Evolutionary conservation across 257 asterid genomes (phyloP).

Genomic region (Salvia rosmarinus): DNA sequence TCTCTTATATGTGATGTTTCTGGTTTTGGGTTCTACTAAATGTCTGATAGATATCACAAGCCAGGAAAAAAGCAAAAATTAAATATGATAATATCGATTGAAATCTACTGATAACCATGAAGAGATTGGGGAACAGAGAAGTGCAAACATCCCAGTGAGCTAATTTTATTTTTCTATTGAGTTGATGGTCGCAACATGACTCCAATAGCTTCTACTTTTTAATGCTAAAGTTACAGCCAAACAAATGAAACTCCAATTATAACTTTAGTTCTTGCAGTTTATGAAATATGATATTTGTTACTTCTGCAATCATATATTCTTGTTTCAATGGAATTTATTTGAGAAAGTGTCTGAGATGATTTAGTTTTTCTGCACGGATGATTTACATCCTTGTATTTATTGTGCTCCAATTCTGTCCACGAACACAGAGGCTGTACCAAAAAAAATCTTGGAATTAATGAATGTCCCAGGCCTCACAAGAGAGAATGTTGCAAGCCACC

Average conservation of each 20-base stretch:
- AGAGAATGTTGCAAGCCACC: conserved; percentile 91
- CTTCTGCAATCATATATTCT: not conserved
- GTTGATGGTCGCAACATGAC: not conserved
- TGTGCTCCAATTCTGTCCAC: conserved; percentile 16
- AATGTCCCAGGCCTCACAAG: conserved; percentile 76
- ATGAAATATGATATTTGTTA: not conserved
- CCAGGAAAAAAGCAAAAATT: not conserved
- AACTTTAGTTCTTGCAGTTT: not conserved
- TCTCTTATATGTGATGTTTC: not conserved
- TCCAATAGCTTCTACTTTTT: not conserved
- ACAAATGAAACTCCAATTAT: not conserved
- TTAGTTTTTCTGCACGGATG: not conserved
- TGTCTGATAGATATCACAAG: not conserved
- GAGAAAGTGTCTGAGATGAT: not conserved
- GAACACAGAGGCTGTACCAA: conserved; percentile 76
- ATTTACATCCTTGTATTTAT: conserved; percentile 11
- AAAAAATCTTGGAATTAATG: conserved; percentile 82
- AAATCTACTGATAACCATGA: too few species aligned
- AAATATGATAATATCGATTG: not conserved
- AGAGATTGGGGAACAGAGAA: not conserved
- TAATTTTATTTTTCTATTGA: not conserved
- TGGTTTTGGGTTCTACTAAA: not conserved
- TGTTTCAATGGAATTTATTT: not conserved
- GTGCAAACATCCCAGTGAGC: not conserved
- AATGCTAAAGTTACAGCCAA: not conserved